Evolutionary conservation across 31 red algal species (phyloP), one percentile per base, ranked within the genome.

Genomic region (Porphyra umbilicalis): DNA sequence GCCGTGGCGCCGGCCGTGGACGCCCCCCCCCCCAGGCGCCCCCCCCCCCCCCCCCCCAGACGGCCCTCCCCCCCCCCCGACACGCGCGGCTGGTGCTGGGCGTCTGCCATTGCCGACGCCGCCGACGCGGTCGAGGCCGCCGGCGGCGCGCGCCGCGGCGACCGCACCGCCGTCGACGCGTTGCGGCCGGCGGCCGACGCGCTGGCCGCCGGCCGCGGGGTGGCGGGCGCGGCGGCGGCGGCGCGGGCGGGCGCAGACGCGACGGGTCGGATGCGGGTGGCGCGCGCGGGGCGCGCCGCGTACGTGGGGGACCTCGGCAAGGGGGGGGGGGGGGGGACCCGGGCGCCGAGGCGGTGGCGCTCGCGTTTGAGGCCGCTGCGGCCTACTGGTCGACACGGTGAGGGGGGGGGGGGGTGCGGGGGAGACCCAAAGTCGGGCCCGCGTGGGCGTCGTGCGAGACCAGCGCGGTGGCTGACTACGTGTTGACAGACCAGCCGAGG

Each of bases 141-240:
- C 36, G 80, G 80, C 35, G 80, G 80, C 16, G 80, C 80, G 20
- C 32, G 14, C 11, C 32, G 15, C 33, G 80, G 80, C 13, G 35
- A 35, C 34, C 39, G 80, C 42, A 82, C 80, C 15, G 35, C 35
- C 34, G 33, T 82, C 25, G 80, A 82, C 57, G 80, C 80, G 33
- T 34, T 82, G 32, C 33, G 32, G 33, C 80, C 80, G 32, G 80
- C 80, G 36, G 80, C 80, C 4, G 76, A 78, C 33, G 34, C 32
- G 33, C 25, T 71, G 7, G 20, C 57, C 25, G 57, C 57, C 25
- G 57, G 57, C 57, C 57, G 57, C 2, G 57, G 57, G 25, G 57
- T 71, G 3, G 57, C 57, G 57, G 13, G 25, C 2, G 76, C 76
- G 2, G 76, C 76, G 35, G 76, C 32, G 33, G 80, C 80, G n/a